These are phyloP conservation scores for Trichoderma sp. DNA, from an alignment of 2,329 filamentous ascomycete species.

Conservation along the genomic window DNA sequence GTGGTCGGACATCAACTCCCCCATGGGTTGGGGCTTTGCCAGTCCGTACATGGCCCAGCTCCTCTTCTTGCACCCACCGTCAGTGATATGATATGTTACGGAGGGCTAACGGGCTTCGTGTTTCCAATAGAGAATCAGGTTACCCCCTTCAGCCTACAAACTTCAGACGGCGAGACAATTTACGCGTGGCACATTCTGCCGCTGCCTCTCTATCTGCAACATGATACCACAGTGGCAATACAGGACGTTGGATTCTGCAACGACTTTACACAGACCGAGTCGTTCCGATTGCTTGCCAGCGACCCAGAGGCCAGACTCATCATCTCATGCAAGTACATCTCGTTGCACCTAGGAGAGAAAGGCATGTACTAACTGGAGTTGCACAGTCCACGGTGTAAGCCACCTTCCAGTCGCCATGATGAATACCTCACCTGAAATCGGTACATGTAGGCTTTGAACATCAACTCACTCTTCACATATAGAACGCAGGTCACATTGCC, in stretches of 20 bases:
- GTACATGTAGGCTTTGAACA: conserved; percentile 35
- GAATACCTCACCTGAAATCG: not conserved
- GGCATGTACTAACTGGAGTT: conserved; percentile 13
- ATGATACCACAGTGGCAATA: conserved; percentile 64
- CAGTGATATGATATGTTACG: not conserved
- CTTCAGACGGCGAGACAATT: conserved; percentile 73
- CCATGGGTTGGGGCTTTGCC: conserved; percentile 84
- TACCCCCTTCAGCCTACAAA: conserved; percentile 77
- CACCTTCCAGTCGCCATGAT: not conserved
- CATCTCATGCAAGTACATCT: conserved; percentile 58
- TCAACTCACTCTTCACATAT: conserved; percentile 33
- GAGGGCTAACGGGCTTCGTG: not conserved
- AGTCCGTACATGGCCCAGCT: conserved; percentile 52
- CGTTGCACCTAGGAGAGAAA: not conserved
- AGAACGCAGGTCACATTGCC: conserved; percentile 86
- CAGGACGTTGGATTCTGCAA: conserved; percentile 53
- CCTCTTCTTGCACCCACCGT: not conserved
- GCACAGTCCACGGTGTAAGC: conserved; percentile 64
- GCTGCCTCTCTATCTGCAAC: conserved; percentile 70
- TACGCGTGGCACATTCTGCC: conserved; percentile 93
- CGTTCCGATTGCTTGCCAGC: conserved; percentile 63
- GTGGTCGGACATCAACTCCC: conserved; percentile 73
- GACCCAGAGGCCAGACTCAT: conserved; percentile 66
- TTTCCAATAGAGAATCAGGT: conserved; percentile 72
- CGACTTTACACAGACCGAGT: conserved; percentile 59